Conservation (phyloP, 1,284 basidiomycete genomes). For the Athelia psychrophila region DNA sequence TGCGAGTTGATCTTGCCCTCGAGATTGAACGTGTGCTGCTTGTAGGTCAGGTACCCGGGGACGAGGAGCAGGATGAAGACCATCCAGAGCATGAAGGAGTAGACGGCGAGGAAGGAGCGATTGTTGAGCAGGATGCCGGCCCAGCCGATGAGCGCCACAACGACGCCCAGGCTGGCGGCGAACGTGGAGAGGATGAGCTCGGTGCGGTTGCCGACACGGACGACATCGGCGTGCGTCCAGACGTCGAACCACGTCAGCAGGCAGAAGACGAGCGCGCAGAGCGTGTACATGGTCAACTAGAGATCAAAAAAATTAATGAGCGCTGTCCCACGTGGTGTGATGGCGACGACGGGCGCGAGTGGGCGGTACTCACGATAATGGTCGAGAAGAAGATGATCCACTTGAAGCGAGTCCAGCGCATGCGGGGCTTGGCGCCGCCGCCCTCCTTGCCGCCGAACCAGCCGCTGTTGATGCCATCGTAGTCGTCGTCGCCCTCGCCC, state of each 20-base stretch:
- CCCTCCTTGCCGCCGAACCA: conserved; percentile 27
- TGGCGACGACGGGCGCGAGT: not conserved
- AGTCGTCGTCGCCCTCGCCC: conserved; percentile 54
- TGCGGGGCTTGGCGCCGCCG: conserved; percentile 34
- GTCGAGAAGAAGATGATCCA: conserved; percentile 62
- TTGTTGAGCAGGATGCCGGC: conserved; percentile 73
- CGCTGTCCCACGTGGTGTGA: not conserved
- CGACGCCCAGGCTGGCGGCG: conserved; percentile 44
- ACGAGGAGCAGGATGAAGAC: conserved; percentile 59
- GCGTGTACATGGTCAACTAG: conserved; percentile 50
- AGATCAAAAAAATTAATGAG: not conserved
- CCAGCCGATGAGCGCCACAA: conserved; percentile 63
- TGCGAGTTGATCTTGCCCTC: conserved; percentile 72
- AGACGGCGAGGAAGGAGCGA: conserved; percentile 65
- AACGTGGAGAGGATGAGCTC: conserved; percentile 64
- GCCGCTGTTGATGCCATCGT: conserved; percentile 40
- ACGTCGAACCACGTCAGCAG: conserved; percentile 68
- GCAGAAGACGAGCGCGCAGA: conserved; percentile 50
- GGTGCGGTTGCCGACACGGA: conserved; percentile 56
- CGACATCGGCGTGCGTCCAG: conserved; percentile 55
- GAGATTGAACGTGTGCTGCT: conserved; percentile 62
- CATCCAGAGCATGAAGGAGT: conserved; percentile 65
- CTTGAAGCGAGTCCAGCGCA: conserved; percentile 71
- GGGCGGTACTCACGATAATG: conserved; percentile 38
- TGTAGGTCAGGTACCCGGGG: conserved; percentile 72